Base-by-base conservation (phyloP, 179 eudicot species). In the Camellia oleifera region DNA sequence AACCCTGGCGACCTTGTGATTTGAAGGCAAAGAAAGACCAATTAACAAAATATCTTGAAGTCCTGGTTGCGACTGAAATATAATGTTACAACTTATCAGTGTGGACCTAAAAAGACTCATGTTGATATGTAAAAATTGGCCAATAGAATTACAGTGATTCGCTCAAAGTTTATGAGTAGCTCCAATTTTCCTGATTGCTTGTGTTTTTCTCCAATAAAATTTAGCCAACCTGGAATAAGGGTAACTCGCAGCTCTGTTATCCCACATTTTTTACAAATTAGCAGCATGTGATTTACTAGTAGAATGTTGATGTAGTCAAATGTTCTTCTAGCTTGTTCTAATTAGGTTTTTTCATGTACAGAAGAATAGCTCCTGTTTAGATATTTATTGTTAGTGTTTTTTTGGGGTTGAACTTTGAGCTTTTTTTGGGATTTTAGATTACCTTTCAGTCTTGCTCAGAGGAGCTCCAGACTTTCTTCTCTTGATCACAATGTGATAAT, bases 101-200 rank as follows among this genome's bases (percentile, higher is more conserved):
- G 73, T 32, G 11, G 50, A 70, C 20, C 23, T 70, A n/a, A 17
- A n/a, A 46, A 5, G 32, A 46, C 20, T 70, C 15, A 12, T 18
- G 42, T 52, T 71, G 17, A 20, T 52, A 17, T 72, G 73, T 72
- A 60, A 72, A 50, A 52, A 20, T 72, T 11, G n/a, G 20, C 75
- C 60, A 10, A 4, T 52, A 50, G 8, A 20, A 72, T 72, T 17
- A 10, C 60, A 15, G 73, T 69, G 54, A 14, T 46, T 17, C 54
- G 13, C 56, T 6, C 40, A 18, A 52, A 20, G 52, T 72, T 20
- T 10, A 20, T 26, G n/a, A 50, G 20, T 52, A 72, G 42, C 13
- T 70, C 8, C 48, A 50, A n/a, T 15, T 10, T 45, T 2, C 40
- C 32, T 46, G 74, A 71, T 71, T 71, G 26, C 58, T 8, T 26